Evolutionary conservation across 306 rosid genomes (phyloP), one percentile per base, ranked within the genome.

Genomic region (Ziziphus jujuba): DNA sequence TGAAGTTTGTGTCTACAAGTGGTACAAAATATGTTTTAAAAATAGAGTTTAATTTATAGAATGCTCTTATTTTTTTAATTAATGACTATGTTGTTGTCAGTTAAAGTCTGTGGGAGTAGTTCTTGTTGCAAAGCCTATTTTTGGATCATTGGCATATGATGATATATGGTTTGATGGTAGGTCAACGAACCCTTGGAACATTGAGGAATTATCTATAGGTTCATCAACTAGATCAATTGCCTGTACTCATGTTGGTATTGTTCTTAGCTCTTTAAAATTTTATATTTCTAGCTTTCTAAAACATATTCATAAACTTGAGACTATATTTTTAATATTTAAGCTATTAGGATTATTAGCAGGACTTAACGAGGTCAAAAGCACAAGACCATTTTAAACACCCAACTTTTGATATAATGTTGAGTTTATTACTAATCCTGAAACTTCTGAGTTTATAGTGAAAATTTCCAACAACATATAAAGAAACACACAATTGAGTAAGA

Each of bases 131-230:
- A 91, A 87, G 80, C 95, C 87, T 76, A 96, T 82, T 72, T n/a
- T 90, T 51, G 91, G 95, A 69, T 81, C 87, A 14, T 76, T 91
- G 77, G 96, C 96, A 59, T 91, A 87, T 68, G 90, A 91, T 75
- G 96, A 89, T 73, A 80, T 91, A 63, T 87, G 91, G 97, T 91
- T 87, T 59, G 95, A 91, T 10, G 91, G 96, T 14, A 77, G 95
- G 79, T 83, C 96, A 4, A 88, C 90, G 75, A 89, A 87, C 56
- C 89, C 87, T 14, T 87, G 96, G 97, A 91, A 87, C 71, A 83
- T 91, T 36, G 81, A 81, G 79, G 91, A 91, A 61, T 89, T 89
- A 75, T 66, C 90, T 43, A 87, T 87, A 0, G 86, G 97, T 24
- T 91, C 95, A 69, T 89, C 97, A 70, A 84, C 90, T 33, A 91